A percentile compares a stretch with the other conserved stretches of the same genome.
phyloP scores from a whole-genome alignment of 106 monocot species.

The Vanilla planifolia region DNA sequence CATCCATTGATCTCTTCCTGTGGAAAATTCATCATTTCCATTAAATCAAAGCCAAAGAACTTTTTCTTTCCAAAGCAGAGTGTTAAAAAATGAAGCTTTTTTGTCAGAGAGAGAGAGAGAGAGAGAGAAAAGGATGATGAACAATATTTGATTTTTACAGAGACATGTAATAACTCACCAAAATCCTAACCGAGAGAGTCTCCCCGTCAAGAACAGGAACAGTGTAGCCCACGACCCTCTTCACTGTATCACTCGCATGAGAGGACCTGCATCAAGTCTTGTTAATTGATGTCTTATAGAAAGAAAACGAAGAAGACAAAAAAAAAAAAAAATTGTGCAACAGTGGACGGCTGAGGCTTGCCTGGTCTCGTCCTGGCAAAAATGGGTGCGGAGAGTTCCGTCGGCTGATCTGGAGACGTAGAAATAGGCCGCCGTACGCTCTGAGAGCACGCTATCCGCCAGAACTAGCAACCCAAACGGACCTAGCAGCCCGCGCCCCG shows the following conservation, averaged over 20 bases:
- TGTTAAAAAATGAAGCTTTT: too few relatives aligned
- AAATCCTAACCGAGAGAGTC: slow-evolving; percentile 45
- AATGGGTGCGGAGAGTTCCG: slow-evolving; percentile 33
- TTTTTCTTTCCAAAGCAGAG: too few relatives aligned
- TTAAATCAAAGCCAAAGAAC: neutral
- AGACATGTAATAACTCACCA: slow-evolving; percentile 39
- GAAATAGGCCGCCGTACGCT: slow-evolving; percentile 68
- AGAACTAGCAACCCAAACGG: slow-evolving; percentile 69
- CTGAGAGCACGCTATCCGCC: slow-evolving; percentile 23
- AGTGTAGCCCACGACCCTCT: slow-evolving; percentile 51
- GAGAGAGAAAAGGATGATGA: too few relatives aligned
- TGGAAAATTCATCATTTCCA: neutral
- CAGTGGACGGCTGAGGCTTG: neutral
- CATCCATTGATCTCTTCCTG: neutral
- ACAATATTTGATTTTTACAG: too few relatives aligned
- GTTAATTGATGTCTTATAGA: neutral
- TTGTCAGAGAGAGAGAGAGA: too few relatives aligned
- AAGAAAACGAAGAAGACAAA: too few relatives aligned
- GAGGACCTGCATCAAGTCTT: slow-evolving; percentile 51
- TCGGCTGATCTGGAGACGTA: slow-evolving; percentile 31
- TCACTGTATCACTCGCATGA: slow-evolving; percentile 44
- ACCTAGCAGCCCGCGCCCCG: slow-evolving; percentile 31
- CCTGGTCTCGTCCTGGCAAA: slow-evolving; percentile 69
- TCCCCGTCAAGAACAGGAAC: slow-evolving; percentile 78
- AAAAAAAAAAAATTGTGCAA: too few relatives aligned